Evolutionary conservation across 306 rosid genomes (phyloP), one percentile per base, ranked within the genome.

Genomic region (Quercus cerris): DNA sequence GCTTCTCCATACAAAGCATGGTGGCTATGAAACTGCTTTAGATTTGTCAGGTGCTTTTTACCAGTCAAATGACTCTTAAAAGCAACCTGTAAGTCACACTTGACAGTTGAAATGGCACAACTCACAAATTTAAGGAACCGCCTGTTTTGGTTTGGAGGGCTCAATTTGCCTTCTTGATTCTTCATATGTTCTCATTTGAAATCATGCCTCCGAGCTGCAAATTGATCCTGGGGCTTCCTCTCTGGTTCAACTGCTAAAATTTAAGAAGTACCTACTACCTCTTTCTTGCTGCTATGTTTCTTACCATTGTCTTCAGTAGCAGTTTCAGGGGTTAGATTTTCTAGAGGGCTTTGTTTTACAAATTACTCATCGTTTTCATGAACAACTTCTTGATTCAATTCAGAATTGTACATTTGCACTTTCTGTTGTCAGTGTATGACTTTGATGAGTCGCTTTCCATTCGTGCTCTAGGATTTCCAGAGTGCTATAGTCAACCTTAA

Each of bases 401-500:
- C 88, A 82, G 89, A 64, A 75, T 86, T 84, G 64, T 85, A 82
- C 78, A 85, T 79, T 81, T 75, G 91, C 58, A 27, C 84, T 77
- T 59, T 86, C 84, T 85, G 82, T 51, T 75, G 86, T 72, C 80
- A 75, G 84, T 84, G 44, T n/a, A 72, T 62, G 81, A 84, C 91
- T 76, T 83, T 88, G 86, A 82, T 77, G 70, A 12, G 80, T 83
- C 88, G 11, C 46, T 38, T 38, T 38, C 46, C 46, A 66, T 87
- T 88, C 82, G 80, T 81, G 86, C 92, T 93, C 97, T 80, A 93
- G 82, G 83, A 91, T 88, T 84, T 93, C 92, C 15, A 67, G 86
- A 79, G 91, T 77, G 87, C 90, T 93, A 89, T 97, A 93, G 88
- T 89, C 94, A 77, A 89, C 91, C 86, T 89, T 85, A 82, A 97